A percentile compares a stretch with the other conserved stretches of the same genome.
Conservation (phyloP, 495 filamentous ascomycete genomes). For the Hypoxylon crocopeplum region DNA sequence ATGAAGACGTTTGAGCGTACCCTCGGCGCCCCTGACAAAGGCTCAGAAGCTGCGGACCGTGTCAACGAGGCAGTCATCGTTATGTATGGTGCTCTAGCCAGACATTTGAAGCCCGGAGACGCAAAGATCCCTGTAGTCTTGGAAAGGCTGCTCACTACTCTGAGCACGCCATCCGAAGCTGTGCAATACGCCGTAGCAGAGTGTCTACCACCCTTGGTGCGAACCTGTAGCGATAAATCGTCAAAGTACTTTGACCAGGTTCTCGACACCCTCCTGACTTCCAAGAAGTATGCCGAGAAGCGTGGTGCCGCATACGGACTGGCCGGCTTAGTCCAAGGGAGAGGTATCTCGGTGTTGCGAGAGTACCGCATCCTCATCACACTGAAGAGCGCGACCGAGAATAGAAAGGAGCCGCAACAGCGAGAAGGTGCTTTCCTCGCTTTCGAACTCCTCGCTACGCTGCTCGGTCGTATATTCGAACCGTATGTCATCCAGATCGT, state of each 20-base stretch:
- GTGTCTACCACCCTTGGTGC: conserved; percentile 88
- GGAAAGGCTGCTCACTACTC: conserved; percentile 78
- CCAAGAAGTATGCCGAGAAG: conserved; percentile 87
- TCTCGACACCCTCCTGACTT: conserved; percentile 77
- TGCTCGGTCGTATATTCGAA: conserved; percentile 89
- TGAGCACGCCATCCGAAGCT: conserved; percentile 94
- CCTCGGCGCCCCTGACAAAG: conserved; percentile 80
- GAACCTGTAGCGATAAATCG: conserved; percentile 75
- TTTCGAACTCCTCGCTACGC: conserved; percentile 84
- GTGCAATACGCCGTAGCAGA: conserved; percentile 96
- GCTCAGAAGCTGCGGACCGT: conserved; percentile 76
- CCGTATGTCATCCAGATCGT: conserved; percentile 96
- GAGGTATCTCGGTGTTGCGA: conserved; percentile 79
- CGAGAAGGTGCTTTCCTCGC: conserved; percentile 89
- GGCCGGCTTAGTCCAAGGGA: conserved; percentile 85
- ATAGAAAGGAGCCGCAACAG: conserved; percentile 89
- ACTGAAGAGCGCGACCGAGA: conserved; percentile 79
- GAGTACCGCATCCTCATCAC: conserved; percentile 86
- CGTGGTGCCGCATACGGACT: conserved; percentile 95
- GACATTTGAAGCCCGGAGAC: conserved; percentile 85
- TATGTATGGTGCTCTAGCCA: conserved; percentile 90
- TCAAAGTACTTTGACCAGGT: conserved; percentile 81
- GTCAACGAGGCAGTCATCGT: conserved; percentile 98
- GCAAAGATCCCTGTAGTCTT: conserved; percentile 84
- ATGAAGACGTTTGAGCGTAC: conserved; percentile 90